phyloP scores from a whole-genome alignment of 495 filamentous ascomycete genomes.

The Xylaria acuta region DNA sequence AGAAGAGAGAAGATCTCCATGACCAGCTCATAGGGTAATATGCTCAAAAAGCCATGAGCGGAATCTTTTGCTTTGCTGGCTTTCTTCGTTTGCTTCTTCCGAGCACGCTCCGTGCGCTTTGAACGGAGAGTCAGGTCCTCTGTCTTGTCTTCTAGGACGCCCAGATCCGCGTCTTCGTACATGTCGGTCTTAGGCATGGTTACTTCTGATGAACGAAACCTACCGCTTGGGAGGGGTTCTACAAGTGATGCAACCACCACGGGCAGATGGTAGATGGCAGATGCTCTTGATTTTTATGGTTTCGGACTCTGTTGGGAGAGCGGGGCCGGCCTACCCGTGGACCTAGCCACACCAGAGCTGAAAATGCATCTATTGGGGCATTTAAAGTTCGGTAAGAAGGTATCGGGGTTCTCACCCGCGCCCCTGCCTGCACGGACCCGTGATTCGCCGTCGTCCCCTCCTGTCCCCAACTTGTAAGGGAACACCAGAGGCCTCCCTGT shows the following conservation, averaged over 20 bases:
- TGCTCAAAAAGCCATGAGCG: conserved; percentile 41
- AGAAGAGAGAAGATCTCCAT: conserved; percentile 51
- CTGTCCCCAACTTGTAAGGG: not conserved
- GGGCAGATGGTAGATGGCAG: not conserved
- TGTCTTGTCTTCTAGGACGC: conserved; percentile 38
- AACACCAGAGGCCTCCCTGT: too few relatives aligned
- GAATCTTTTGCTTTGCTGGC: conserved; percentile 27
- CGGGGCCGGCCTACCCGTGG: not conserved
- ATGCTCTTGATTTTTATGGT: not conserved
- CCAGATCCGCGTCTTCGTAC: conserved; percentile 35
- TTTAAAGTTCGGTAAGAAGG: not conserved
- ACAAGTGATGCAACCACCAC: not conserved
- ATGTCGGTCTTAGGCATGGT: conserved; percentile 31
- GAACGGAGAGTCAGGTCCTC: conserved; percentile 50
- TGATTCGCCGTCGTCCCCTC: not conserved
- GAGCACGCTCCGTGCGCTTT: conserved; percentile 55
- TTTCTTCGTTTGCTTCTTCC: conserved; percentile 51
- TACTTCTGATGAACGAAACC: not conserved
- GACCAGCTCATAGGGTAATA: conserved; percentile 56
- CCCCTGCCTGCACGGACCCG: too few relatives aligned
- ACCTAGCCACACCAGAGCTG: too few relatives aligned
- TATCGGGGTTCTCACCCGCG: not conserved
- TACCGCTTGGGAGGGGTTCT: not conserved
- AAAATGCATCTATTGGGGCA: not conserved
- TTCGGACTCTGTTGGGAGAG: not conserved